Percentiles rank a stretch among this genome's conserved stretches.
Evolutionary conservation across 1,139 yeast genomes (phyloP).

Genomic region (Yamadazyma diospyri): DNA sequence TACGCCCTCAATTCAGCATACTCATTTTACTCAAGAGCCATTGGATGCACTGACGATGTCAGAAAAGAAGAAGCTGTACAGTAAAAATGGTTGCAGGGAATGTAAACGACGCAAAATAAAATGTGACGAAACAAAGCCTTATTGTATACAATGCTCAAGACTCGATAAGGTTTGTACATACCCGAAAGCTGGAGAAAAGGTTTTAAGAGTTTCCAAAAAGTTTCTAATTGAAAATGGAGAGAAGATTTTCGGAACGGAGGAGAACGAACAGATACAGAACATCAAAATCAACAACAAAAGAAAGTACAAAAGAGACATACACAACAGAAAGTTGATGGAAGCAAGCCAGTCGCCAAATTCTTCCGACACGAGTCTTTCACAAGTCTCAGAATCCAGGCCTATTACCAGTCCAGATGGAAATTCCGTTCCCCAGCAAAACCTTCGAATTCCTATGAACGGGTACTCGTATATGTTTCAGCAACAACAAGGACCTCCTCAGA

Average conservation of each 20-base stretch:
- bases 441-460: no score
- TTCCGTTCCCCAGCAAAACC: no score
- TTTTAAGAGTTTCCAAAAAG: conserved; percentile 24
- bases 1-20: no score
- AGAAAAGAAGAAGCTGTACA: conserved; percentile 22
- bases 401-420: neutral
- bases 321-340: neutral
- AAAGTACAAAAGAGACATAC: conserved; percentile 2
- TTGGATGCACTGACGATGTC: no score
- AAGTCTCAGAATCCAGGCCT: neutral
- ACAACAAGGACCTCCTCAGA: neutral
- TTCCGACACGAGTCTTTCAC: neutral
- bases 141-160: conserved; percentile 45
- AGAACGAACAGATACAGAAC: conserved; percentile 4
- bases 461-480: neutral
- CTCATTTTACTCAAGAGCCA: no score
- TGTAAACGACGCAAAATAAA: conserved; percentile 41
- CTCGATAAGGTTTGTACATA: conserved; percentile 32
- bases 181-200: conserved; percentile 33
- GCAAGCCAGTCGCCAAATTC: conserved; percentile 1
- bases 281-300: conserved; percentile 1
- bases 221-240: conserved; percentile 9
- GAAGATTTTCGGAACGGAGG: conserved; percentile 1
- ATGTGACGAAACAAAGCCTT: conserved; percentile 61
- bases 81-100: conserved; percentile 39